These are phyloP conservation scores for Fusarium armeniacum DNA, from an alignment of 2,329 filamentous ascomycete genomes.

Conservation along the genomic window DNA sequence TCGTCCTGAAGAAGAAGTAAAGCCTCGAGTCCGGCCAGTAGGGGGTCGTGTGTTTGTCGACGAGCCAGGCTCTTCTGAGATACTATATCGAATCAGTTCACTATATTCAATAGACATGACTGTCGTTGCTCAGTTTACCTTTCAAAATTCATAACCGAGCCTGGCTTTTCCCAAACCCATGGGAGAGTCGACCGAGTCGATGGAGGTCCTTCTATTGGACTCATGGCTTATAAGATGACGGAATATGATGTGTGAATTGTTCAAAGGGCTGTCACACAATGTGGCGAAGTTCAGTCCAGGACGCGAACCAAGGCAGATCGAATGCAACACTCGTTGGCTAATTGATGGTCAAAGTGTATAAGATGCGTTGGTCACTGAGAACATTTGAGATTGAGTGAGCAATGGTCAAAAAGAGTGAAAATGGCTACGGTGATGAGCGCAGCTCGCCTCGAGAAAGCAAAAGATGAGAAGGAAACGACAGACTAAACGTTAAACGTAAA, in stretches of 20 bases:
- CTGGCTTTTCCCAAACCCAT: conserved; percentile 46
- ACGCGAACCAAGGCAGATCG: conserved; percentile 25
- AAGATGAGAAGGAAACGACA: conserved; percentile 26
- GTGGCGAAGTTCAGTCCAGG: conserved; percentile 19
- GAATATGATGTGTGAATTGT: conserved; percentile 19
- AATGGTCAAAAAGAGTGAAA: conserved; percentile 26
- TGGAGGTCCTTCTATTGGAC: conserved; percentile 46
- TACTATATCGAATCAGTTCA: conserved; percentile 38
- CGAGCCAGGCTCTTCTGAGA: conserved; percentile 48
- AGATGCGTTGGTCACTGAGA: conserved; percentile 33
- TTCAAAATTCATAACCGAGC: conserved; percentile 47
- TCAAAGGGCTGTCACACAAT: conserved; percentile 25
- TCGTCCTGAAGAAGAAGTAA: conserved; percentile 49
- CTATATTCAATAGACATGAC: conserved; percentile 19
- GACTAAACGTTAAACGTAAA: conserved; percentile 25
- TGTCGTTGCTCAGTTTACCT: conserved; percentile 36
- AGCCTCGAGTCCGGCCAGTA: conserved; percentile 46
- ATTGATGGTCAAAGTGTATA: conserved; percentile 27
- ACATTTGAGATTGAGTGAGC: conserved; percentile 4
- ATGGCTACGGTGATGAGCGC: conserved; percentile 45
- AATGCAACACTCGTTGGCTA: conserved; percentile 43
- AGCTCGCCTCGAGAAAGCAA: conserved; percentile 43
- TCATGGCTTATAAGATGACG: conserved; percentile 24
- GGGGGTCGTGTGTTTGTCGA: conserved; percentile 34
- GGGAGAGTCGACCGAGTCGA: conserved; percentile 43